phyloP scores from a whole-genome alignment of 2,329 filamentous ascomycete genomes.

The Madurella fahalii region DNA sequence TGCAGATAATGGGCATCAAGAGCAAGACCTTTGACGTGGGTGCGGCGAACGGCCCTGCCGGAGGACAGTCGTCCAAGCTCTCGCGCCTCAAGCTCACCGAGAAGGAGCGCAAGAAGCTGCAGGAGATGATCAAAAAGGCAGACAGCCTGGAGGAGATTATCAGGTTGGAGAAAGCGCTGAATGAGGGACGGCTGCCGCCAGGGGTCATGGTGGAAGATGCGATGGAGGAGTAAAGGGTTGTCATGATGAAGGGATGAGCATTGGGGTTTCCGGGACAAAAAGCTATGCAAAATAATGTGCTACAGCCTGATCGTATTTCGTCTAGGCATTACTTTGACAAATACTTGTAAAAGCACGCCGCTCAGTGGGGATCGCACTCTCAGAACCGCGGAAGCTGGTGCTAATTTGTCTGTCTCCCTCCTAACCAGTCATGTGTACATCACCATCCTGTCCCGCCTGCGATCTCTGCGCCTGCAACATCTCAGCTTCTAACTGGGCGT shows the following conservation, averaged over 20 bases:
- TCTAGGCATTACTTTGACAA: not conserved
- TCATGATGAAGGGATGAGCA: not conserved
- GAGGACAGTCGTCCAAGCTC: constrained; percentile 52
- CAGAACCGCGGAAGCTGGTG: not conserved
- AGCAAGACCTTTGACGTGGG: constrained; percentile 66
- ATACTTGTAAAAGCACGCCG: too few species aligned
- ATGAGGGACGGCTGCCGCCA: constrained; percentile 78
- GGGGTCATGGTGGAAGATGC: constrained; percentile 55
- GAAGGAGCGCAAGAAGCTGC: constrained; percentile 77
- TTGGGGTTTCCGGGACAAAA: not conserved
- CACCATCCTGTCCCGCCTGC: constrained; percentile 44
- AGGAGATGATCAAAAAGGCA: constrained; percentile 83
- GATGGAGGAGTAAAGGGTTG: constrained; percentile 57
- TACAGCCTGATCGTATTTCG: not conserved
- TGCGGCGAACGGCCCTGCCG: constrained; percentile 38
- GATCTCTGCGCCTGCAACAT: constrained; percentile 43
- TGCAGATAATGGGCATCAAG: constrained; percentile 76
- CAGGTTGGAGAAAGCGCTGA: constrained; percentile 82
- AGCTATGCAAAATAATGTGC: not conserved
- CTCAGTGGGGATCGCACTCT: too few species aligned
- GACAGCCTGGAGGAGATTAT: constrained; percentile 88
- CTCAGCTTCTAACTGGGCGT: constrained; percentile 52
- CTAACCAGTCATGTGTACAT: constrained; percentile 59
- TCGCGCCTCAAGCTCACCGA: constrained; percentile 82
- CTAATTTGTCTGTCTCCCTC: not conserved